These are phyloP conservation scores for Sporothrix brasiliensis DNA, from an alignment of 2,329 filamentous ascomycete species.

Conservation along the genomic window DNA sequence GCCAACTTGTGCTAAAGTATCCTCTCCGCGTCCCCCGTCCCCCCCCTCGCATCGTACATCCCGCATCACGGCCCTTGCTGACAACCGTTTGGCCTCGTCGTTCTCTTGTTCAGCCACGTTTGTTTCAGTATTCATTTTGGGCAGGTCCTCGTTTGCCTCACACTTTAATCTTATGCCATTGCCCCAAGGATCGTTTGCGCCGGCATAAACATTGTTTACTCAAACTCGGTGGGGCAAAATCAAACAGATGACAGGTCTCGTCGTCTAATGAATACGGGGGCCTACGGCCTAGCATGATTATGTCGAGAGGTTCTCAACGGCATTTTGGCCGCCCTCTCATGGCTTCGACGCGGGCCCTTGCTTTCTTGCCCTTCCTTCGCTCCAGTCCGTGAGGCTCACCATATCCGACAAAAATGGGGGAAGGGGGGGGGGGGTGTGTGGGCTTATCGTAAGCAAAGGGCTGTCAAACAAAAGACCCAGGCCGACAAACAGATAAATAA, in stretches of 20 bases:
- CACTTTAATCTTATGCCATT: background rate
- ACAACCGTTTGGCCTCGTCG: background rate
- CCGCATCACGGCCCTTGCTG: background rate
- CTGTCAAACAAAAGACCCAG: background rate
- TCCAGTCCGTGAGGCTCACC: conserved; percentile 14
- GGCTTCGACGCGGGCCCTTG: background rate
- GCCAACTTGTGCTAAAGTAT: no score
- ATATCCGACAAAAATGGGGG: conserved; percentile 22
- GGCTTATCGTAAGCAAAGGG: conserved; percentile 3
- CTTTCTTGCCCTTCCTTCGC: background rate
- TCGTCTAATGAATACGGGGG: background rate
- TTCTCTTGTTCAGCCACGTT: background rate
- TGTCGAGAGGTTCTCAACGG: background rate
- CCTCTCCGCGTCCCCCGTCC: background rate
- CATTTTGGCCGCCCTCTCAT: background rate
- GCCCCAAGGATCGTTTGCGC: background rate
- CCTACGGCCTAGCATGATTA: background rate
- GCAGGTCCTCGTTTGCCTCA: background rate
- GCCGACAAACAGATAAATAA: background rate
- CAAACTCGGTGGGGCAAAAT: background rate
- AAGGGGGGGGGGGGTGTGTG: no score
- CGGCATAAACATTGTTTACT: conserved; percentile 7
- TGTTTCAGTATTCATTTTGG: background rate
- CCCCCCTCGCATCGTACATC: background rate
- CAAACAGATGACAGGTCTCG: background rate